phyloP scores from a whole-genome alignment of 1,139 yeast species.

The Debaryomycetaceae sp. region DNA sequence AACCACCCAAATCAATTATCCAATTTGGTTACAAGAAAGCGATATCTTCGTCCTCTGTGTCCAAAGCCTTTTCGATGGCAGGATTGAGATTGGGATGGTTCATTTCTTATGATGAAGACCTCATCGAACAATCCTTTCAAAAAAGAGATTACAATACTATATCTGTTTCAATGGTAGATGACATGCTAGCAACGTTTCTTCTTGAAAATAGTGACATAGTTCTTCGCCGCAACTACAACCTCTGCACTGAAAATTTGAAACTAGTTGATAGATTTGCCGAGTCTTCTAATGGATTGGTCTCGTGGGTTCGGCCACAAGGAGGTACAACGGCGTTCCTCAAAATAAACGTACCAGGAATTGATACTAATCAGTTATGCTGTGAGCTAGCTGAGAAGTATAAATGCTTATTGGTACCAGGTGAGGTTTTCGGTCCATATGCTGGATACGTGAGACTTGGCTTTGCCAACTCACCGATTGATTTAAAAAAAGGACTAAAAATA shows the following conservation, averaged over 20 bases:
- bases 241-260: constrained; percentile 36
- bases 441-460: constrained; percentile 50
- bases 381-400: constrained; percentile 32
- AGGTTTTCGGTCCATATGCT: constrained; percentile 34
- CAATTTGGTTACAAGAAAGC: constrained; percentile 42
- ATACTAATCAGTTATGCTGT: constrained; percentile 31
- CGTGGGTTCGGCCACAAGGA: constrained; percentile 44
- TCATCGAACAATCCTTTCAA: constrained; percentile 30
- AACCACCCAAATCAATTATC: constrained; percentile 38
- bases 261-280: constrained; percentile 32
- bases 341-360: constrained; percentile 21
- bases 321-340: constrained; percentile 49
- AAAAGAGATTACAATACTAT: constrained; percentile 55
- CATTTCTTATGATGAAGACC: constrained; percentile 27
- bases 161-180: constrained; percentile 49
- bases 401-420: constrained; percentile 51
- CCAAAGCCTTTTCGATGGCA: constrained; percentile 55
- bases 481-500: constrained; percentile 18
- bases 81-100: constrained; percentile 58
- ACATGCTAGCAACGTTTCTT: constrained; percentile 43
- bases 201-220: constrained; percentile 30
- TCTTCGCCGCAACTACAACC: constrained; percentile 33
- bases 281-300: constrained; percentile 26
- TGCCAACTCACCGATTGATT: constrained; percentile 40
- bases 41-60: constrained; percentile 49